A percentile compares a stretch with the other conserved stretches of the same genome.
Conservation (phyloP, 768 basidiomycete genomes). For the Obba rivulosa region DNA sequence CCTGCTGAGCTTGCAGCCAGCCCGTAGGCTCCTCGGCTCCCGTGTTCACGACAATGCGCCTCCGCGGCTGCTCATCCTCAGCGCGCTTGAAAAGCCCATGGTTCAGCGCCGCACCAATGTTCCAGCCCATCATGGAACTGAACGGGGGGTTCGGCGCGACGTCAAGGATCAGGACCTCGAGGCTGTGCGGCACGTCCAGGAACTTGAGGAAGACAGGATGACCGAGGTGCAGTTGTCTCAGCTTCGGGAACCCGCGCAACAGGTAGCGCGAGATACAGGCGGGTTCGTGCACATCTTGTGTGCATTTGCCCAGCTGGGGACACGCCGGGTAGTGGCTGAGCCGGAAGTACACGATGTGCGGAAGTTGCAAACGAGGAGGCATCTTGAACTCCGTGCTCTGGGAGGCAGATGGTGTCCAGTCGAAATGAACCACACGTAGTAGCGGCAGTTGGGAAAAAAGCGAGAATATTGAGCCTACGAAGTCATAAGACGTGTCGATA, state of each 20-base stretch:
- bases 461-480: neutral
- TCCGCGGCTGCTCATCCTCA: neutral
- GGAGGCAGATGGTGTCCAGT: neutral
- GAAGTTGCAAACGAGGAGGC: neutral
- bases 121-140: neutral
- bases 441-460: neutral
- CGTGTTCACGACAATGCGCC: neutral
- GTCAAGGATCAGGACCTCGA: constrained; percentile 3
- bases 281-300: neutral
- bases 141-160: neutral
- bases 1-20: too few relatives aligned
- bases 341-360: neutral
- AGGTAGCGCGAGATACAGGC: neutral
- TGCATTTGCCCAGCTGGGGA: too few relatives aligned
- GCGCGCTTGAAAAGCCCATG: neutral
- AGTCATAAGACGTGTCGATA: neutral
- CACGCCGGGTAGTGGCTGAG: neutral
- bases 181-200: neutral
- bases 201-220: constrained; percentile 1
- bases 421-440: neutral
- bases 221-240: constrained; percentile 4
- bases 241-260: neutral
- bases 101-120: constrained; percentile 1
- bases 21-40: neutral
- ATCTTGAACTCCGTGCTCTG: neutral